Evolutionary conservation across 176 grass and related monocot species (phyloP).

Genomic region (Aegilops speltoides): DNA sequence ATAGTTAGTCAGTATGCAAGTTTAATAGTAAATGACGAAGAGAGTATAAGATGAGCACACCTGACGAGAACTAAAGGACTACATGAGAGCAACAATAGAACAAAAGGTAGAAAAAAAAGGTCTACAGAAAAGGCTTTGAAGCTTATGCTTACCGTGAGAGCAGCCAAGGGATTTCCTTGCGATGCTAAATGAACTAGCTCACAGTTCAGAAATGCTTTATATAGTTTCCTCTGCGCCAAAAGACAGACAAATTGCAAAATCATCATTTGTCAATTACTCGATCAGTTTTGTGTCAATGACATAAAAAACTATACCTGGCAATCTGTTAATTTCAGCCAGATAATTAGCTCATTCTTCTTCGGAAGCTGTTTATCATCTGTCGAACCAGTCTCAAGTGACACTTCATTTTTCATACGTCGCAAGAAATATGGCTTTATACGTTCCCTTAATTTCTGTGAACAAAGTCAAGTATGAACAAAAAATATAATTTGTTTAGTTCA

Average conservation of each 20-base stretch:
- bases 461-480: conserved; percentile 22
- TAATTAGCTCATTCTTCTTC: conserved; percentile 81
- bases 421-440: conserved; percentile 82
- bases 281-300: conserved; percentile 12
- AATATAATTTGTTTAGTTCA: conserved; percentile 21
- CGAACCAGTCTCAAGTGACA: conserved; percentile 41
- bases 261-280: conserved; percentile 6
- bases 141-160: conserved; percentile 63
- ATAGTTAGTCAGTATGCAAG: neutral
- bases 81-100: neutral
- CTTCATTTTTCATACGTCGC: conserved; percentile 73
- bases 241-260: conserved; percentile 16
- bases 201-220: conserved; percentile 93
- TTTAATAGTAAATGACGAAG: neutral
- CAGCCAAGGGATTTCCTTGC: conserved; percentile 63
- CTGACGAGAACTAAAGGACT: neutral
- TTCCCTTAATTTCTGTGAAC: conserved; percentile 74
- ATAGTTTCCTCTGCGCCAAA: conserved; percentile 76
- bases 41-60: neutral
- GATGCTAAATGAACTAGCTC: conserved; percentile 59
- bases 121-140: conserved; percentile 15
- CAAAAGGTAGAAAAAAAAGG: neutral
- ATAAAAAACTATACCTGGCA: conserved; percentile 56
- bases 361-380: conserved; percentile 37
- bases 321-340: conserved; percentile 86